phyloP scores from a whole-genome alignment of 805 yeast species.

The Candida broadrunensis region DNA sequence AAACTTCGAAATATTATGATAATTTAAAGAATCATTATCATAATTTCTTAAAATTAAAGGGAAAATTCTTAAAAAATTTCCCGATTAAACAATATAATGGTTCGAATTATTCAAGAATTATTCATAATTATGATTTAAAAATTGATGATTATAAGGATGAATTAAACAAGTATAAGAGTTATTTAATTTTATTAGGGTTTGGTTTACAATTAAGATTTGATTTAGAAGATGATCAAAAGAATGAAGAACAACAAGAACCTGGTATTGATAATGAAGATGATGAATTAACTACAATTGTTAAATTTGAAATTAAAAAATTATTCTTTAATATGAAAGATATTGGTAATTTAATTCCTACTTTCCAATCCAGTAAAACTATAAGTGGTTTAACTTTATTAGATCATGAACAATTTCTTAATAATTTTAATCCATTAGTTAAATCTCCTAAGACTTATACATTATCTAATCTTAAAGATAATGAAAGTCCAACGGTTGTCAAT shows the following conservation, averaged over 20 bases:
- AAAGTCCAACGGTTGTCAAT: conserved; percentile 36
- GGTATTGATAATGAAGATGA: conserved; percentile 16
- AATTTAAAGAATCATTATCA: conserved; percentile 32
- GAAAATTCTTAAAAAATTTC: conserved; percentile 27
- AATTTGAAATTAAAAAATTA: conserved; percentile 28
- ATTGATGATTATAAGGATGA: conserved; percentile 44
- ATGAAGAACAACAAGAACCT: conserved; percentile 3
- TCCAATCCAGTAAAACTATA: conserved; percentile 25
- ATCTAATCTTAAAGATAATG: conserved; percentile 31
- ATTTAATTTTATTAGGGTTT: conserved; percentile 43
- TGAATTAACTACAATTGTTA: conserved; percentile 31
- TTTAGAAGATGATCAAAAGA: conserved; percentile 30
- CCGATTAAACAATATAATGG: conserved; percentile 18
- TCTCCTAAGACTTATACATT: conserved; percentile 41
- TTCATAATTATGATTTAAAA: conserved; percentile 39
- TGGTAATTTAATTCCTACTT: conserved; percentile 32
- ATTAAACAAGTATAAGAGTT: conserved; percentile 42
- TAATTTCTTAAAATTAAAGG: conserved; percentile 27
- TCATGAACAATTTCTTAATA: conserved; percentile 6
- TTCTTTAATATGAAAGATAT: conserved; percentile 29
- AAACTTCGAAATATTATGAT: conserved; percentile 39
- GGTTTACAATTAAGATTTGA: conserved; percentile 47
- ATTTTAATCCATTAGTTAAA: conserved; percentile 26
- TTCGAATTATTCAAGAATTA: conserved; percentile 34
- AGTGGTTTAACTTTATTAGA: conserved; percentile 12